A percentile compares a stretch with the other conserved stretches of the same genome.
phyloP scores from a whole-genome alignment of 306 rosid genomes.

The Lotus japonicus region DNA sequence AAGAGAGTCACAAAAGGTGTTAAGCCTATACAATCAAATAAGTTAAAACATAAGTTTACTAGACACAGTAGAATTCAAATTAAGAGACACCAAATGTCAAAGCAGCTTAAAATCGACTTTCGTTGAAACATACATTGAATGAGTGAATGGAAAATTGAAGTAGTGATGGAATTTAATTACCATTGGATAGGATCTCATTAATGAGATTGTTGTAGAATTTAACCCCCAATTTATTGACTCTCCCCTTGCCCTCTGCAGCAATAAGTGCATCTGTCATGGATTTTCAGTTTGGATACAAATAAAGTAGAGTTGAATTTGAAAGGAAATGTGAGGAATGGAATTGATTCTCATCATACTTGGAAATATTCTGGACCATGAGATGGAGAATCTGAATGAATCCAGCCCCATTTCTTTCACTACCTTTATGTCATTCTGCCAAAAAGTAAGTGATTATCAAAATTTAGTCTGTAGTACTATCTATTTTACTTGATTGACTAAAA shows the following conservation, averaged over 20 bases:
- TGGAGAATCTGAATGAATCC: constrained; percentile 49
- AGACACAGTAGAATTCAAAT: too few species aligned
- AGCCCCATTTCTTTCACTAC: constrained; percentile 43
- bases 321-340: not conserved
- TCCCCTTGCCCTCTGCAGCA: constrained; percentile 34
- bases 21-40: constrained; percentile 15
- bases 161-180: not conserved
- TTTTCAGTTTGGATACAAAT: not conserved
- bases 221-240: constrained; percentile 29
- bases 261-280: not conserved
- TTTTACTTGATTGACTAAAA: not conserved
- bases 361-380: constrained; percentile 52
- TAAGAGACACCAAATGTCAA: too few species aligned
- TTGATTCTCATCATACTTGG: constrained; percentile 34
- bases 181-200: constrained; percentile 35
- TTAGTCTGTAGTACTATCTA: not conserved
- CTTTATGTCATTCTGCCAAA: constrained; percentile 33
- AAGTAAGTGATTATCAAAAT: too few species aligned
- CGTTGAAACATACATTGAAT: too few species aligned
- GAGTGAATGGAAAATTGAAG: not conserved
- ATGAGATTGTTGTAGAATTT: constrained; percentile 49
- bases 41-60: not conserved
- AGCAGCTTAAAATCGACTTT: too few species aligned
- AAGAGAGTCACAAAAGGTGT: constrained; percentile 43
- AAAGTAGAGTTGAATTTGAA: not conserved